These are phyloP conservation scores for Pulveroboletus sp. DNA, from an alignment of 768 basidiomycete species.

Conservation along the genomic window DNA sequence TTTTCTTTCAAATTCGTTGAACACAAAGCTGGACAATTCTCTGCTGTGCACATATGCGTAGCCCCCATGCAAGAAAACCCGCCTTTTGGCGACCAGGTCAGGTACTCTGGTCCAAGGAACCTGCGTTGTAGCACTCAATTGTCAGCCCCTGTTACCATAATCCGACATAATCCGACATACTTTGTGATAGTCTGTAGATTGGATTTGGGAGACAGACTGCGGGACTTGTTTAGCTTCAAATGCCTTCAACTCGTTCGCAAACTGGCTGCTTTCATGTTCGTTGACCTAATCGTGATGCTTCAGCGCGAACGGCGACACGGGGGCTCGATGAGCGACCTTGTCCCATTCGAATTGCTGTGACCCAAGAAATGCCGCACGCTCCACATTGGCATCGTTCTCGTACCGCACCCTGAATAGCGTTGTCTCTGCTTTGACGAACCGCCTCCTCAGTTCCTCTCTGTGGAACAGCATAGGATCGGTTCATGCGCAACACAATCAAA, in stretches of 20 bases:
- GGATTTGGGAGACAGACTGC: background rate
- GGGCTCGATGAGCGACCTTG: conserved; percentile 37
- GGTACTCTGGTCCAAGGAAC: conserved; percentile 97
- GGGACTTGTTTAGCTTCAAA: conserved; percentile 12
- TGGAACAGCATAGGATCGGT: background rate
- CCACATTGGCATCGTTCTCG: conserved; percentile 53
- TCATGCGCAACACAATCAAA: background rate
- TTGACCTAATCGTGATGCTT: conserved; percentile 43
- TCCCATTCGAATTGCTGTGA: conserved; percentile 57
- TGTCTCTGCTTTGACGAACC: conserved; percentile 87
- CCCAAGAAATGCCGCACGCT: conserved; percentile 59
- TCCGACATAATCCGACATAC: conserved; percentile 33
- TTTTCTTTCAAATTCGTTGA: conserved; percentile 75
- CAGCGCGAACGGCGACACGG: background rate
- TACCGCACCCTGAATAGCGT: conserved; percentile 81
- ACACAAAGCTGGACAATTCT: conserved; percentile 80
- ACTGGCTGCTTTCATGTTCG: conserved; percentile 47
- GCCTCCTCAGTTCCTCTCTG: conserved; percentile 84
- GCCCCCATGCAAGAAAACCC: conserved; percentile 72
- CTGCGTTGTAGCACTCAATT: conserved; percentile 35
- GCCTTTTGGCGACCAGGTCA: conserved; percentile 80
- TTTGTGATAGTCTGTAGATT: conserved; percentile 57
- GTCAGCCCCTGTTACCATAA: background rate
- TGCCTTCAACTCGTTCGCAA: conserved; percentile 45
- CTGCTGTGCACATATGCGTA: conserved; percentile 83